Evolutionary conservation across 495 filamentous ascomycete species (phyloP), one percentile per base, ranked within the genome.

Genomic region (Talaromyces adpressus): DNA sequence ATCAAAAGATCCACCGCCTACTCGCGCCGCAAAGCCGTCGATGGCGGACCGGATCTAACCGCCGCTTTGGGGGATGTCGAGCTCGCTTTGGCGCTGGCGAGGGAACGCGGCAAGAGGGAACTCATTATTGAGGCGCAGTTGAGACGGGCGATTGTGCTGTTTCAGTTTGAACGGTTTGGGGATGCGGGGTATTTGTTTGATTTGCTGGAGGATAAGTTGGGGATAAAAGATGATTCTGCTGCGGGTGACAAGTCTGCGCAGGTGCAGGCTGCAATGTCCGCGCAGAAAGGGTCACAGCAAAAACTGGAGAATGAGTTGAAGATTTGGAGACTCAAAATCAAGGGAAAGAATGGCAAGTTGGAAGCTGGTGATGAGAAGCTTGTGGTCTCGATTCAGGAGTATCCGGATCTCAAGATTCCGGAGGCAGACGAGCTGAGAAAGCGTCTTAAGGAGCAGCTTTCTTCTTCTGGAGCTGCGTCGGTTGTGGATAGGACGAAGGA

Each of bases 1-100:
- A 85, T 96, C 64, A 88, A 94, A 71, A 91, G 95, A 27, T 90
- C 91, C 2, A 93, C 87, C 11, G 92, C 92, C 29, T 88, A 91
- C 69, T 84, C 91, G 8, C 89, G 93, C 61, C 75, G 85, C 0
- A 80, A 79, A 60, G 75, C 81, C 49, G 70, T 68, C 57, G 70
- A 79, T 45, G 77, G 77, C 14, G 76, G 76, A 6, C 75, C 83
- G 1, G 74, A 86, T 32, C 75, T 75, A 63, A n/a, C 66, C 12
- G 71, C 74, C 47, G 89, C 94, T 0, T 85, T 98, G 9, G 75
- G 73, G 18, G 94, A 98, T 77, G 90, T 92, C 34, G 92, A 97
- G 67, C 76, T 85, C 25, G 94, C 90, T 0, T 81, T 95, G 11
- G 69, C 82, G 1, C 77, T 87, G 6, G 91, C 92, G 4, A 75